These are phyloP conservation scores for Ceratobasidium sp. DNA, from an alignment of 1,284 basidiomycete genomes.

Conservation along the genomic window DNA sequence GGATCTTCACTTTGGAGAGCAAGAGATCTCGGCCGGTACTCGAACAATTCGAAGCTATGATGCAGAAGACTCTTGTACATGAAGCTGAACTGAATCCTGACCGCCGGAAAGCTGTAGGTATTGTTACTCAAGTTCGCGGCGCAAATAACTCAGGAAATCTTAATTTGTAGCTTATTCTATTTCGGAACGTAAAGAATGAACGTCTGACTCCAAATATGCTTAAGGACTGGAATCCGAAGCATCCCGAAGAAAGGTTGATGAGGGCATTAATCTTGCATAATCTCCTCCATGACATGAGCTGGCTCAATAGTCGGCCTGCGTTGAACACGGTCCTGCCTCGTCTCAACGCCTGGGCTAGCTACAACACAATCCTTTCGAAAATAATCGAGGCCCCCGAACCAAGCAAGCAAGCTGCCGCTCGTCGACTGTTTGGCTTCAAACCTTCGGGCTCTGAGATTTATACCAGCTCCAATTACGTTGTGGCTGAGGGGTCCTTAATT, in stretches of 20 bases:
- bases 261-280: slow-evolving; percentile 10
- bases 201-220: not conserved
- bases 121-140: not conserved
- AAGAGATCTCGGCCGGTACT: not conserved
- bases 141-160: not conserved
- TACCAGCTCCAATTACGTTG: not conserved
- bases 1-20: slow-evolving; percentile 4
- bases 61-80: not conserved
- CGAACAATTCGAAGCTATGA: not conserved
- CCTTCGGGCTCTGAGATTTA: not conserved
- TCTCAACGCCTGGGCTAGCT: not conserved
- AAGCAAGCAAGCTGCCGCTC: not conserved
- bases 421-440: slow-evolving; percentile 26
- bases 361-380: not conserved
- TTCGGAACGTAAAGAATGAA: not conserved
- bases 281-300: not conserved
- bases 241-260: not conserved
- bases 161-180: not conserved
- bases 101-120: not conserved
- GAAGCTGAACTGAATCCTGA: not conserved
- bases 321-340: not conserved
- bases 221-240: slow-evolving; percentile 2
- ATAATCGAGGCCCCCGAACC: slow-evolving; percentile 11
- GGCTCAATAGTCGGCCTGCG: slow-evolving; percentile 5
- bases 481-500: slow-evolving; percentile 23